Conservation (phyloP, 192 early-diverging fungal species). For the Chytriomyces sp. region DNA sequence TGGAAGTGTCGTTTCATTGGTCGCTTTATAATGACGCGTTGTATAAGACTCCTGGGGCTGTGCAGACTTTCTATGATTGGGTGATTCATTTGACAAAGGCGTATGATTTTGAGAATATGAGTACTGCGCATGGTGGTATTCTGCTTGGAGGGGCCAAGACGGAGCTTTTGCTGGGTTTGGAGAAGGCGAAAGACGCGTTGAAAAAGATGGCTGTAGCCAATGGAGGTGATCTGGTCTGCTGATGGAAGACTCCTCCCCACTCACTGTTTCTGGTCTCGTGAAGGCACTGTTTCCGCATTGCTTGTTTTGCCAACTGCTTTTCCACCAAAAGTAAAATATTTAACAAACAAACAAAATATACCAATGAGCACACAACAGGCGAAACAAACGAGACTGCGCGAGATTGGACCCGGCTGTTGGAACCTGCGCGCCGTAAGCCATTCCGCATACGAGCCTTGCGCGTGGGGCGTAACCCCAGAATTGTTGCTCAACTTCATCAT, state of each 20-base stretch:
- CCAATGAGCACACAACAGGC: too few relatives aligned
- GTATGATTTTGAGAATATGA: constrained; percentile 39
- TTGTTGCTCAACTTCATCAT: background rate
- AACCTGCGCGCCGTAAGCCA: constrained; percentile 18
- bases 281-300: too few relatives aligned
- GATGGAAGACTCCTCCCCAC: background rate
- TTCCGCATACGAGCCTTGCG: background rate
- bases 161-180: background rate
- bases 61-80: constrained; percentile 29
- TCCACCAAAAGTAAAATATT: background rate
- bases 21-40: constrained; percentile 5
- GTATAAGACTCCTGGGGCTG: constrained; percentile 9
- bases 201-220: background rate
- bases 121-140: constrained; percentile 32
- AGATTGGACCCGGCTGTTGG: constrained; percentile 25
- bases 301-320: too few relatives aligned
- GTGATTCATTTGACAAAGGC: constrained; percentile 22
- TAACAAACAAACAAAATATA: too few relatives aligned
- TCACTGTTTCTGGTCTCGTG: too few relatives aligned
- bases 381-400: background rate
- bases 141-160: constrained; percentile 27
- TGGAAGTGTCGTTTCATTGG: constrained; percentile 34
- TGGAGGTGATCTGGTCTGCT: constrained; percentile 1
- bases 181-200: background rate
- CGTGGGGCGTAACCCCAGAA: too few relatives aligned